These are phyloP conservation scores for Testicularia cyperi DNA, from an alignment of 1,284 basidiomycete genomes.

Conservation along the genomic window DNA sequence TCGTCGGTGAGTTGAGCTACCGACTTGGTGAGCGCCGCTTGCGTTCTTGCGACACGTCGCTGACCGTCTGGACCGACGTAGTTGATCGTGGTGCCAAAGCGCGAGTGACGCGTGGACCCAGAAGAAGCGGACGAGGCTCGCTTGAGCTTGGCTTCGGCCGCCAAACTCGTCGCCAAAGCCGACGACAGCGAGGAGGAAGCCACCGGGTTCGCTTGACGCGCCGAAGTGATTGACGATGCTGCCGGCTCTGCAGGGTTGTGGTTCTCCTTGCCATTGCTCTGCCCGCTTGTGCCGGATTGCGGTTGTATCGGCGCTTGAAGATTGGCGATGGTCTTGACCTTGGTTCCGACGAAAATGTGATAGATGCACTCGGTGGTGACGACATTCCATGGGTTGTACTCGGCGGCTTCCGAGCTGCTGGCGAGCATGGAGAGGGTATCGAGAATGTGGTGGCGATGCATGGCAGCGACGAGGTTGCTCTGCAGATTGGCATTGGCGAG, in stretches of 20 bases:
- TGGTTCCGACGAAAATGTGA: slow-evolving; percentile 51
- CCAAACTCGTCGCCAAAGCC: slow-evolving; percentile 35
- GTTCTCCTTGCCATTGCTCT: background rate
- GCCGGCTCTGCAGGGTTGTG: background rate
- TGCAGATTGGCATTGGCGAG: slow-evolving; percentile 53
- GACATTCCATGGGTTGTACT: slow-evolving; percentile 53
- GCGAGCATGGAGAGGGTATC: slow-evolving; percentile 56
- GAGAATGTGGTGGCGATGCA: slow-evolving; percentile 48
- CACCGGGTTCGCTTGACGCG: no score
- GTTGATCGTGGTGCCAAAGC: slow-evolving; percentile 57
- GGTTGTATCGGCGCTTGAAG: no score
- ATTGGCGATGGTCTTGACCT: slow-evolving; percentile 29
- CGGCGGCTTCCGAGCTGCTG: slow-evolving; percentile 48
- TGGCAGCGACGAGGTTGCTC: slow-evolving; percentile 45
- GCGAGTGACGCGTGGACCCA: slow-evolving; percentile 48
- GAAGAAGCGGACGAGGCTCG: slow-evolving; percentile 14
- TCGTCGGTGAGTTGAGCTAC: slow-evolving; percentile 48
- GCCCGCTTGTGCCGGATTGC: background rate
- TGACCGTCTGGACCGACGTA: slow-evolving; percentile 50
- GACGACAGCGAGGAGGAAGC: slow-evolving; percentile 1
- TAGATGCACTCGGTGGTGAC: slow-evolving; percentile 56
- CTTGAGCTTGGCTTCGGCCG: slow-evolving; percentile 42
- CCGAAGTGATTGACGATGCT: no score
- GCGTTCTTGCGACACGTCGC: slow-evolving; percentile 43
- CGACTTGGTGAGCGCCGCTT: slow-evolving; percentile 43